phyloP scores from a whole-genome alignment of 139 green algal species.

The Bryopsis sp. region DNA sequence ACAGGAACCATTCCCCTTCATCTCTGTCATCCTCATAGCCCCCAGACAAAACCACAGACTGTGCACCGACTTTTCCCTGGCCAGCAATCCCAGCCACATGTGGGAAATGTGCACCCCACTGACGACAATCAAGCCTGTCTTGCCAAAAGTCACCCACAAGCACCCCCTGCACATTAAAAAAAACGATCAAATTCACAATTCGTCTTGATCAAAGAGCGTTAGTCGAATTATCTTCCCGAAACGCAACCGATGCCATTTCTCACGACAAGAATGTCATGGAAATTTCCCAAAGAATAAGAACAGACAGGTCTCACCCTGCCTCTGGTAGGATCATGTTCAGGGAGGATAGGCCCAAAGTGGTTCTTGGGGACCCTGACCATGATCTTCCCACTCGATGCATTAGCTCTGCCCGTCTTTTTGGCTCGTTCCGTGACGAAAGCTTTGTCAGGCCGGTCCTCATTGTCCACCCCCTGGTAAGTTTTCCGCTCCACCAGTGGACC shows the following conservation, averaged over 20 bases:
- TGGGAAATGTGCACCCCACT: slow-evolving; percentile 90
- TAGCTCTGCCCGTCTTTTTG: slow-evolving; percentile 62
- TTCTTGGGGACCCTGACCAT: slow-evolving; percentile 79
- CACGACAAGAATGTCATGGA: too few relatives aligned
- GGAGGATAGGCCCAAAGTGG: slow-evolving; percentile 90
- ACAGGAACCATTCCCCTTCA: slow-evolving; percentile 93
- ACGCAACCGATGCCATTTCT: too few relatives aligned
- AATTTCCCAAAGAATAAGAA: neutral
- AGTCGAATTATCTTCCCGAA: too few relatives aligned
- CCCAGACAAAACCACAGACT: slow-evolving; percentile 27
- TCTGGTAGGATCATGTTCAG: slow-evolving; percentile 70
- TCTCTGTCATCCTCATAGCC: slow-evolving; percentile 90
- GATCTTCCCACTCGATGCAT: slow-evolving; percentile 79
- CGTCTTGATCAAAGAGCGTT: too few relatives aligned
- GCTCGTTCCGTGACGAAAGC: slow-evolving; percentile 81
- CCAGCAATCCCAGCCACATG: slow-evolving; percentile 95
- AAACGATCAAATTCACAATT: neutral
- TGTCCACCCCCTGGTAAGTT: slow-evolving; percentile 18
- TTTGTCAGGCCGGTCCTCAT: slow-evolving; percentile 69
- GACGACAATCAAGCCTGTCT: slow-evolving; percentile 86
- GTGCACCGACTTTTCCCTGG: slow-evolving; percentile 38
- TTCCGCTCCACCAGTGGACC: neutral
- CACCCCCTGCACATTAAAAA: slow-evolving; percentile 69
- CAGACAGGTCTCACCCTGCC: slow-evolving; percentile 31
- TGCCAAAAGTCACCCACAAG: slow-evolving; percentile 80